Evolutionary conservation across 1,284 basidiomycete genomes (phyloP).

Genomic region (Caloboletus inedulis): DNA sequence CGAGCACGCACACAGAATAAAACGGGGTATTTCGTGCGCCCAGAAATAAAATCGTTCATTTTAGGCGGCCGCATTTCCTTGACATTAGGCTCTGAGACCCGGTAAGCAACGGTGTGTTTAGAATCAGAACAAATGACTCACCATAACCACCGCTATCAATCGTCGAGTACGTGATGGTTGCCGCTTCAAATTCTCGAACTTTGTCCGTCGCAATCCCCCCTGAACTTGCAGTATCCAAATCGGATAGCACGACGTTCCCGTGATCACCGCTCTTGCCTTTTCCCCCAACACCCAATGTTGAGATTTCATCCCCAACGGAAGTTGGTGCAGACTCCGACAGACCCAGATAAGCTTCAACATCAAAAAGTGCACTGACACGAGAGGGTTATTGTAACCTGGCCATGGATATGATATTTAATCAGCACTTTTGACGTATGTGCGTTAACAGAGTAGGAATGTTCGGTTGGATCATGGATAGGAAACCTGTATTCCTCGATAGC

Average conservation of each 20-base stretch:
- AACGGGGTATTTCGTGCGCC: slow-evolving; percentile 91
- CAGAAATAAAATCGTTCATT: slow-evolving; percentile 88
- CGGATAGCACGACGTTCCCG: slow-evolving; percentile 77
- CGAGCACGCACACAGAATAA: slow-evolving; percentile 69
- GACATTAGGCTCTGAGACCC: slow-evolving; percentile 71
- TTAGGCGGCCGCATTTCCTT: slow-evolving; percentile 87
- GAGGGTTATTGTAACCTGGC: slow-evolving; percentile 88
- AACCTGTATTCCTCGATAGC: slow-evolving; percentile 82
- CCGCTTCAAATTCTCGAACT: slow-evolving; percentile 69
- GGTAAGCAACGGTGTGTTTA: slow-evolving; percentile 17
- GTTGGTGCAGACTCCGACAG: slow-evolving; percentile 33
- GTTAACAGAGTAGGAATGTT: slow-evolving; percentile 61
- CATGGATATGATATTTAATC: slow-evolving; percentile 81
- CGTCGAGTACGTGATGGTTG: slow-evolving; percentile 67
- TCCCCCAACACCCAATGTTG: slow-evolving; percentile 80
- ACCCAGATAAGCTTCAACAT: slow-evolving; percentile 52
- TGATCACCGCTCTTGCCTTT: slow-evolving; percentile 76
- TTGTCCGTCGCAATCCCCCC: slow-evolving; percentile 41
- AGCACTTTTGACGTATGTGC: slow-evolving; percentile 76
- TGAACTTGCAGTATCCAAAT: slow-evolving; percentile 40
- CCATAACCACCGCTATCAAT: slow-evolving; percentile 79
- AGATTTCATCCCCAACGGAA: slow-evolving; percentile 44
- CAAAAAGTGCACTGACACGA: slow-evolving; percentile 86
- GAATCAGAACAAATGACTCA: slow-evolving; percentile 33
- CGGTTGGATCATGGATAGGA: slow-evolving; percentile 87